phyloP scores from a whole-genome alignment of 345 rosid species.

The Boechera retrofracta region DNA sequence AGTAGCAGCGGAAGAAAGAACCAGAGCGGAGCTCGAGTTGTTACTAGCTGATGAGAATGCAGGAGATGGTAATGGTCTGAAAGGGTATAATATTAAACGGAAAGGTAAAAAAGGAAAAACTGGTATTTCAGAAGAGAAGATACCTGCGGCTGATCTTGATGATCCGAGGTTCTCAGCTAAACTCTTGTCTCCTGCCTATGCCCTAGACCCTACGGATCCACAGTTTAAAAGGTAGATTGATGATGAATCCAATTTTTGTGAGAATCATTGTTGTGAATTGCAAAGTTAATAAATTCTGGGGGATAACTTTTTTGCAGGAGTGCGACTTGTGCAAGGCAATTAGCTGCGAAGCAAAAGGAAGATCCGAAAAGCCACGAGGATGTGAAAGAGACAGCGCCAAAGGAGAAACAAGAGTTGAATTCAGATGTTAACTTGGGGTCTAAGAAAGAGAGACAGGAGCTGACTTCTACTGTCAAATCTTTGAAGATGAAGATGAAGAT shows the following conservation, averaged over 20 bases:
- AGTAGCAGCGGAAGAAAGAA: slow-evolving; percentile 59
- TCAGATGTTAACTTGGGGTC: slow-evolving; percentile 35
- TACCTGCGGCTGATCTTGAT: slow-evolving; percentile 60
- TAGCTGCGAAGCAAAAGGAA: slow-evolving; percentile 58
- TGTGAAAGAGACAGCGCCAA: slow-evolving; percentile 25
- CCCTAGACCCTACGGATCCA: slow-evolving; percentile 96
- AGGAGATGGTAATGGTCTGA: slow-evolving; percentile 54
- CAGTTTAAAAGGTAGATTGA: slow-evolving; percentile 81
- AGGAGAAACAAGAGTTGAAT: slow-evolving; percentile 20
- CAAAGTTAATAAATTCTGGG: background rate
- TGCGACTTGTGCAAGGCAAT: slow-evolving; percentile 79
- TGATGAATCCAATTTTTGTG: slow-evolving; percentile 8
- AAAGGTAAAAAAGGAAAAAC: slow-evolving; percentile 64
- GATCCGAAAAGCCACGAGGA: slow-evolving; percentile 46
- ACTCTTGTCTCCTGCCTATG: slow-evolving; percentile 63
- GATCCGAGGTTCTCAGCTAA: slow-evolving; percentile 80
- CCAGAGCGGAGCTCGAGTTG: slow-evolving; percentile 85
- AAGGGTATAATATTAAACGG: slow-evolving; percentile 81
- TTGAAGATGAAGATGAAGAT: slow-evolving; percentile 84
- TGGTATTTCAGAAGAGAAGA: slow-evolving; percentile 61
- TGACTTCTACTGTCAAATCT: slow-evolving; percentile 68
- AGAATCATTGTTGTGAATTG: background rate
- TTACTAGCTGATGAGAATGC: slow-evolving; percentile 80
- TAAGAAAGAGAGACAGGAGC: slow-evolving; percentile 53
- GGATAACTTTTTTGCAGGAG: slow-evolving; percentile 58